These are phyloP conservation scores for Capronia coronata DNA, from an alignment of 2,329 filamentous ascomycete species.

Conservation along the genomic window DNA sequence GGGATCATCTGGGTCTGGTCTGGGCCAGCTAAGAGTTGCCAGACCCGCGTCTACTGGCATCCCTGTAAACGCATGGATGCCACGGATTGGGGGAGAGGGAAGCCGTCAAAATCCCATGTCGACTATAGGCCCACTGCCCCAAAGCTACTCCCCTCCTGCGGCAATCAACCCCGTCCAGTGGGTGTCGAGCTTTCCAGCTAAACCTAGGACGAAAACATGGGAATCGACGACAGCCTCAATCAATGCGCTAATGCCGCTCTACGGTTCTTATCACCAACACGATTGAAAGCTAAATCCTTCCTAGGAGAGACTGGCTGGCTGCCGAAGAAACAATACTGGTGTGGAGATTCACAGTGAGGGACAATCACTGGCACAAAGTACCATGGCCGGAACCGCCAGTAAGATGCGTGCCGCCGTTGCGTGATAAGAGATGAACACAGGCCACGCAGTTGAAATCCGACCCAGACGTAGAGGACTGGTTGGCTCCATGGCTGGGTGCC, in stretches of 20 bases:
- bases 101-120: neutral
- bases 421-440: neutral
- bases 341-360: too few species aligned
- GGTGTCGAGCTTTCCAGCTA: neutral
- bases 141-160: slow-evolving; percentile 1
- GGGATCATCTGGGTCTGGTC: neutral
- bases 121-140: neutral
- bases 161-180: slow-evolving; percentile 14
- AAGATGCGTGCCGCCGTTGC: neutral
- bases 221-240: neutral
- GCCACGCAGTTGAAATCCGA: too few species aligned
- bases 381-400: too few species aligned
- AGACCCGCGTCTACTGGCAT: slow-evolving; percentile 7
- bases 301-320: neutral
- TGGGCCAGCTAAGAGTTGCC: slow-evolving; percentile 10
- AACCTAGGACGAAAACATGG: neutral
- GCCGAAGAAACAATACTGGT: too few species aligned
- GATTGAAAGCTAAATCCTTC: slow-evolving; percentile 4
- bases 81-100: slow-evolving; percentile 8
- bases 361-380: too few species aligned
- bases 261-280: slow-evolving; percentile 2
- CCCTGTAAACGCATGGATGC: slow-evolving; percentile 13
- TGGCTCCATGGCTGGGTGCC: neutral
- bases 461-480: too few species aligned
- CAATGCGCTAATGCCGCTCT: slow-evolving; percentile 13